A percentile compares a stretch with the other conserved stretches of the same genome.
Conservation (phyloP, 208 protist species). For the Wallacemonas rigidus region DNA sequence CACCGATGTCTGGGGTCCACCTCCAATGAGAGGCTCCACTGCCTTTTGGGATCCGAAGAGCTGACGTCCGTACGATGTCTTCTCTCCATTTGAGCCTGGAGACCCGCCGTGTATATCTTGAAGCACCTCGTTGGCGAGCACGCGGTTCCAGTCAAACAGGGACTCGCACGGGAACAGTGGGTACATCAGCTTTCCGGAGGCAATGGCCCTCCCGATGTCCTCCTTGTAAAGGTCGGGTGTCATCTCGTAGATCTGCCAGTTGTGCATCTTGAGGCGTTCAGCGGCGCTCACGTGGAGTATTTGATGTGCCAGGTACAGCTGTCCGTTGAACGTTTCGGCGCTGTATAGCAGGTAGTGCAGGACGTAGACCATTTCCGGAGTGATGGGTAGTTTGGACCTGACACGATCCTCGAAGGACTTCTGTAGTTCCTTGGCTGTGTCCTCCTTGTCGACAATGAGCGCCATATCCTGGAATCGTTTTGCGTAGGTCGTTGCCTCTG, state of each 20-base stretch:
- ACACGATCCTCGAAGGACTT: no score
- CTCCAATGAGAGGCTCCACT: background rate
- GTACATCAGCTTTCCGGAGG: background rate
- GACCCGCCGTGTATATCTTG: background rate
- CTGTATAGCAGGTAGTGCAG: no score
- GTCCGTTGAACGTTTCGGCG: background rate
- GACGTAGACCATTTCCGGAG: no score
- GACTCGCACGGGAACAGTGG: background rate
- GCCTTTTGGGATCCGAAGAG: background rate
- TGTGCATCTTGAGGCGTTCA: background rate
- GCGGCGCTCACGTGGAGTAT: background rate
- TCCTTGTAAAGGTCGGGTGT: background rate
- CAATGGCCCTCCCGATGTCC: background rate
- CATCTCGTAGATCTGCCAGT: background rate
- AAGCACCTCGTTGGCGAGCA: background rate
- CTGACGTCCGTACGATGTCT: background rate
- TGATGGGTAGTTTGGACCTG: no score
- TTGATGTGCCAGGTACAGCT: background rate
- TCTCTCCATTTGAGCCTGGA: background rate
- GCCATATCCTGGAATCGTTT: no score
- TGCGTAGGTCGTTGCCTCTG: no score
- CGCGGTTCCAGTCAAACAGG: background rate
- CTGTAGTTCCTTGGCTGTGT: no score
- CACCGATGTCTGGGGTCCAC: background rate
- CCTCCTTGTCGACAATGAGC: no score